Percentiles rank a stretch among this genome's conserved stretches.
These are phyloP conservation scores for Hortaea werneckii DNA, from an alignment of 2,329 filamentous ascomycete species.

Conservation along the genomic window DNA sequence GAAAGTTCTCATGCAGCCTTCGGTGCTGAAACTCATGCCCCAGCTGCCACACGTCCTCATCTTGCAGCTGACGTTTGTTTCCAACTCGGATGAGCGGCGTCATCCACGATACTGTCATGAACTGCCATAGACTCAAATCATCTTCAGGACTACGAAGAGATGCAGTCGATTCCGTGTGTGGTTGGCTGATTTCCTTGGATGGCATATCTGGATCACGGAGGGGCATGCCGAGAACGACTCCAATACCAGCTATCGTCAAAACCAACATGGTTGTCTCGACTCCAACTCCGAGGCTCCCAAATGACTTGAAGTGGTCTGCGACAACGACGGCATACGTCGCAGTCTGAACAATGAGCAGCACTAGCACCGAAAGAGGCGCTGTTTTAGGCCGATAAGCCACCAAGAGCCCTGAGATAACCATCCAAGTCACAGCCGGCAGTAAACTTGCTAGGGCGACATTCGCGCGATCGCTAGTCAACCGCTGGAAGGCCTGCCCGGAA, in stretches of 20 bases:
- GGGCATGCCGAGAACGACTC: constrained; percentile 57
- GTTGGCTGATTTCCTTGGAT: constrained; percentile 47
- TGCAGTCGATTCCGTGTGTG: constrained; percentile 46
- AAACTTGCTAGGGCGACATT: constrained; percentile 1
- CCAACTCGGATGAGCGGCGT: constrained; percentile 59
- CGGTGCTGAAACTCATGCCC: constrained; percentile 74
- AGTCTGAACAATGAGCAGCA: constrained; percentile 14
- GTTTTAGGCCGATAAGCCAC: constrained; percentile 17
- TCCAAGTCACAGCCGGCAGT: constrained; percentile 15
- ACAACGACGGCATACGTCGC: constrained; percentile 16
- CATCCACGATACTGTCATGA: constrained; percentile 79
- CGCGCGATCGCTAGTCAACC: neutral
- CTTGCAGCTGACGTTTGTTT: constrained; percentile 54
- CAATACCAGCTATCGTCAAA: constrained; percentile 29
- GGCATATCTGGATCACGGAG: constrained; percentile 51
- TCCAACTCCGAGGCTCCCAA: neutral
- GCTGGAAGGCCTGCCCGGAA: neutral
- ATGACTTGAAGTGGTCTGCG: constrained; percentile 6
- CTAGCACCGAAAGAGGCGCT: constrained; percentile 16
- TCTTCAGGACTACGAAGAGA: constrained; percentile 69
- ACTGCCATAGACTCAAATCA: constrained; percentile 68
- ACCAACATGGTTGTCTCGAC: constrained; percentile 14
- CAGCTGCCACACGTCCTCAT: constrained; percentile 73
- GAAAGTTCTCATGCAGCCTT: constrained; percentile 63
- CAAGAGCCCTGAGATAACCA: constrained; percentile 13